Conservation (phyloP, 139 green algal species). For the Eudorina sp. region DNA sequence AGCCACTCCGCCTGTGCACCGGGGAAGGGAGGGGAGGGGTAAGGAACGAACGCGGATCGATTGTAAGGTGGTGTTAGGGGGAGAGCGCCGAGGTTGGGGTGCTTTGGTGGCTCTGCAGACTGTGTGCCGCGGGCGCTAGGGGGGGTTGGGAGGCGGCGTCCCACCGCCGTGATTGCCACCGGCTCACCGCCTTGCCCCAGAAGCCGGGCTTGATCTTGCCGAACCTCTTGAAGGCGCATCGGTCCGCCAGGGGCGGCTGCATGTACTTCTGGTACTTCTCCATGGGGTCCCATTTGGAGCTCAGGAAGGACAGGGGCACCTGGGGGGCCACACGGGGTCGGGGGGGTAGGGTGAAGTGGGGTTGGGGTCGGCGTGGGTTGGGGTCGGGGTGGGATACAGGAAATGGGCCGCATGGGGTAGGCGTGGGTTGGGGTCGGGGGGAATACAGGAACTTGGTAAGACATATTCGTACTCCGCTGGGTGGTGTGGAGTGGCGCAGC, state of each 20-base stretch:
- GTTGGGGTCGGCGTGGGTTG: no score
- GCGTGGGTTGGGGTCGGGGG: no score
- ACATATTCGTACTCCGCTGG: no score
- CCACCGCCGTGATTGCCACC: background rate
- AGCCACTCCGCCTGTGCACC: constrained; percentile 11
- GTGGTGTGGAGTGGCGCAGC: no score
- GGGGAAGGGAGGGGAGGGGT: background rate
- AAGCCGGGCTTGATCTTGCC: constrained; percentile 23
- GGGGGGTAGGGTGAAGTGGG: no score
- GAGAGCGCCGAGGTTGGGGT: background rate
- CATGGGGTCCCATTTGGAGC: constrained; percentile 25
- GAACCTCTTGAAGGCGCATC: constrained; percentile 17
- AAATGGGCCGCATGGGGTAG: no score
- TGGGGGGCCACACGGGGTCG: no score
- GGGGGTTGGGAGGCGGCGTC: no score
- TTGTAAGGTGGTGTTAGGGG: background rate
- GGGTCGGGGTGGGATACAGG: no score
- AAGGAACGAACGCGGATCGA: background rate
- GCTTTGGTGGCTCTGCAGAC: no score
- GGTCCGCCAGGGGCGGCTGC: background rate
- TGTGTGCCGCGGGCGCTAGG: no score
- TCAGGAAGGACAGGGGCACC: background rate
- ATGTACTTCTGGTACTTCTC: constrained; percentile 15
- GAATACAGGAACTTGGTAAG: no score
- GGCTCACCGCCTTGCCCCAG: constrained; percentile 4